Conservation (phyloP, 2,329 filamentous ascomycete species). For the Aspergillus niger region DNA sequence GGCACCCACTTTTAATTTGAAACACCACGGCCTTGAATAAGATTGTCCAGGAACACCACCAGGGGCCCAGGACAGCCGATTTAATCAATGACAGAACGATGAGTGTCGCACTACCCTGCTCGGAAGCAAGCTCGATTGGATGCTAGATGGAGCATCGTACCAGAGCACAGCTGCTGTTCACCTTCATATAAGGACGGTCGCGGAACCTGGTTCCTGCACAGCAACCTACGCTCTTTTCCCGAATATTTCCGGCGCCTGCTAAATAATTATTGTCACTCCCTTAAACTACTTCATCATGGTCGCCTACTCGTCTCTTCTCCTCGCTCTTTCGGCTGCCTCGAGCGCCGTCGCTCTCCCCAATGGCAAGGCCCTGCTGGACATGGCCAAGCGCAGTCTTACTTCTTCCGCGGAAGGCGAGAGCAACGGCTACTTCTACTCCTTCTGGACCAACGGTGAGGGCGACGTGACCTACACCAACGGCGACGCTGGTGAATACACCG, state of each 20-base stretch:
- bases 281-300: constrained; percentile 10
- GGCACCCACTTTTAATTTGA: neutral
- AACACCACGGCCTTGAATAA: neutral
- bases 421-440: constrained; percentile 54
- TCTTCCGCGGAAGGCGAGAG: constrained; percentile 28
- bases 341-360: constrained; percentile 10
- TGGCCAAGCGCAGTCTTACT: constrained; percentile 16
- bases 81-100: neutral
- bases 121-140: neutral
- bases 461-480: constrained; percentile 52
- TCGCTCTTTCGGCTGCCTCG: constrained; percentile 13
- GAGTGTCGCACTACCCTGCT: neutral
- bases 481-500: constrained; percentile 47
- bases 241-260: neutral
- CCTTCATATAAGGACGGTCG: neutral
- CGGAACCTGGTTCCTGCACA: neutral
- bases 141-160: neutral
- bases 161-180: neutral
- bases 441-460: constrained; percentile 52
- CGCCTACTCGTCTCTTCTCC: constrained; percentile 15
- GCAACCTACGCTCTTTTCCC: neutral
- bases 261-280: neutral
- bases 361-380: neutral
- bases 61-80: neutral
- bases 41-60: neutral